These are phyloP conservation scores for Rhizopogon vesiculosus DNA, from an alignment of 768 basidiomycete genomes.

Conservation along the genomic window DNA sequence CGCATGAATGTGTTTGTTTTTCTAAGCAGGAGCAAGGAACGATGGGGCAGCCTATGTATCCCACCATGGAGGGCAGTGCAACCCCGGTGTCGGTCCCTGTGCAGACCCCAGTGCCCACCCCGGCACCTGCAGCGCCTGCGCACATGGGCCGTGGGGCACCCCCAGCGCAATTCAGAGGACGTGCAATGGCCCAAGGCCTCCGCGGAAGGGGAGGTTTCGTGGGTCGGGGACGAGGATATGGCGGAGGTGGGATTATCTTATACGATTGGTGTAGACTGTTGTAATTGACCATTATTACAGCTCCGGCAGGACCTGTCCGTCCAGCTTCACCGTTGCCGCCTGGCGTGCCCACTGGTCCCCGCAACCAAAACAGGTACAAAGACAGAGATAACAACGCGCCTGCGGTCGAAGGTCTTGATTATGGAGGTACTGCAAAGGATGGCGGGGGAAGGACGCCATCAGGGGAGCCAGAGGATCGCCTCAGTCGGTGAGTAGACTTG, in stretches of 20 bases:
- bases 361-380: constrained; percentile 89
- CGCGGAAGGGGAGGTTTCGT: constrained; percentile 41
- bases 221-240: constrained; percentile 34
- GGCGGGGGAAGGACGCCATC: constrained; percentile 48
- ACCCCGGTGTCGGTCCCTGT: constrained; percentile 43
- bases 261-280: background rate
- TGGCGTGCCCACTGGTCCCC: constrained; percentile 81
- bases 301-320: constrained; percentile 55
- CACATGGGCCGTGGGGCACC: constrained; percentile 24
- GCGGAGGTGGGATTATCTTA: constrained; percentile 31
- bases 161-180: constrained; percentile 40
- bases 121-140: constrained; percentile 22
- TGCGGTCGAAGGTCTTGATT: constrained; percentile 86
- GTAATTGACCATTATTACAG: constrained; percentile 9
- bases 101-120: constrained; percentile 26
- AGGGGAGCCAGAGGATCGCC: constrained; percentile 65
- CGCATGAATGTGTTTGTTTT: constrained; percentile 17
- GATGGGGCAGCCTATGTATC: constrained; percentile 69
- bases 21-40: constrained; percentile 48
- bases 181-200: constrained; percentile 37
- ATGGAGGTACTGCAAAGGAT: constrained; percentile 58
- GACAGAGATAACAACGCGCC: constrained; percentile 82
- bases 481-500: constrained; percentile 41
- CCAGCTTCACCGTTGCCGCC: constrained; percentile 84
- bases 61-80: constrained; percentile 51